Evolutionary conservation across 2,329 filamentous ascomycete genomes (phyloP).

Genomic region (Botryosphaeria dothidea): DNA sequence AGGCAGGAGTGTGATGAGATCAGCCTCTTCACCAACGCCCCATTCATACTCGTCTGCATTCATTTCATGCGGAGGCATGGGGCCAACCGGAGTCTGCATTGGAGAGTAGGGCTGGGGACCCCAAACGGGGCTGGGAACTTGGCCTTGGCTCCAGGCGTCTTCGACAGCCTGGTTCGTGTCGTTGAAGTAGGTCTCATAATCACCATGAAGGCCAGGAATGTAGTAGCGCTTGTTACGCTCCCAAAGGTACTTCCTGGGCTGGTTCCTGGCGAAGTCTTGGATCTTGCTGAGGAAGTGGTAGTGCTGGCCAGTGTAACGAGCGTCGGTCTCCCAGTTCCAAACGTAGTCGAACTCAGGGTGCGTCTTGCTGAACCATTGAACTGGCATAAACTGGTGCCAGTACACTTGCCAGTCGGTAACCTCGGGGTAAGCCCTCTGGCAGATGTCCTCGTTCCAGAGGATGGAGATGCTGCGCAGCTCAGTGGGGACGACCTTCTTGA

Average conservation of each 20-base stretch:
- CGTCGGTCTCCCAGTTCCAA: conserved; percentile 86
- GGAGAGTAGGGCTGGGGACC: conserved; percentile 72
- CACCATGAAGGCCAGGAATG: conserved; percentile 53
- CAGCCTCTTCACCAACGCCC: conserved; percentile 88
- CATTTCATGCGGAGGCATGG: conserved; percentile 68
- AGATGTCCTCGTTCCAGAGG: conserved; percentile 67
- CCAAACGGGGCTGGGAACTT: conserved; percentile 68
- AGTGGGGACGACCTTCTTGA: conserved; percentile 64
- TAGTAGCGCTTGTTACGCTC: conserved; percentile 60
- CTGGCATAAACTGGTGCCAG: conserved; percentile 66
- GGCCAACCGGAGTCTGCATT: conserved; percentile 75
- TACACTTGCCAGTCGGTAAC: conserved; percentile 52
- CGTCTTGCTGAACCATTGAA: conserved; percentile 74
- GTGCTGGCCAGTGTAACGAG: conserved; percentile 76
- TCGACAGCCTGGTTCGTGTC: conserved; percentile 44
- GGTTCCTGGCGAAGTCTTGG: conserved; percentile 52
- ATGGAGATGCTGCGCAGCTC: conserved; percentile 72
- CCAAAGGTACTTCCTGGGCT: conserved; percentile 60
- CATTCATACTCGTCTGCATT: conserved; percentile 81
- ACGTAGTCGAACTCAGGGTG: conserved; percentile 79
- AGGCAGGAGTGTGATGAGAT: conserved; percentile 88
- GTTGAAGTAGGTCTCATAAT: conserved; percentile 48
- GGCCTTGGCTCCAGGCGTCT: conserved; percentile 38
- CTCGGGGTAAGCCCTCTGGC: conserved; percentile 51
- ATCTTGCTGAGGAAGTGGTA: conserved; percentile 75